Base-by-base conservation (phyloP, 78 protist species). In the Thecamonas trahens region DNA sequence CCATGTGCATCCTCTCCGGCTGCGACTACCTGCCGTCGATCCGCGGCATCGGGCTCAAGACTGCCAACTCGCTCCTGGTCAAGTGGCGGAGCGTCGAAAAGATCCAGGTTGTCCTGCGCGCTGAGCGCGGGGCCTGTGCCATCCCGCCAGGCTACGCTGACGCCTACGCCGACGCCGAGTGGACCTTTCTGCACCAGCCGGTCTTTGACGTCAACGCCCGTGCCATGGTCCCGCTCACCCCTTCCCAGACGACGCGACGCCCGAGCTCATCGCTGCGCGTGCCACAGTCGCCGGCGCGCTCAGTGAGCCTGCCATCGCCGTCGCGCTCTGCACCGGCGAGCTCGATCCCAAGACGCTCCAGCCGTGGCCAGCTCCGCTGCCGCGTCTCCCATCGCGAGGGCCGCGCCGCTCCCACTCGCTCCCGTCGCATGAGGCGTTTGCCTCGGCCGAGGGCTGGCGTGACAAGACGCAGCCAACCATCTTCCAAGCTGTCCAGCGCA, bases 21-120 rank as follows among this genome's bases (percentile, higher is more conserved):
- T 96, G 99, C 38, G 99, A 96, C 65, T 96, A 96, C 63, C 67
- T 92, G 20, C 79, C 86, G 0, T 80, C 94, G 1, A 3, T 91
- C 0, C 34, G 44, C 0, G 94, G 97, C 18, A 66, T 95, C 47
- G 99, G 99, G 3, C 2, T 95, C 37, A 88, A 84, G 63, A 95
- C 73, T 29, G 94, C 99, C 1, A 52, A 67, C 64, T 39, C 59
- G 34, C 18, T 79, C 6, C 13, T 94, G 24, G 72, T 63, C 22
- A 32, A 53, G 53, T 8, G n/a, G 14, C n/a, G 54, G 22, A 32
- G 3, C 62, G 61, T 65, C n/a, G 28, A 47, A 0, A 9, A 44
- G 11, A 29, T 37, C 2, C 42, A 18, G 26, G 5, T 15, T 39
- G 29, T 70, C n/a, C 6, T 66, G 34, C 45, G 52, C 34, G 35